A percentile compares a stretch with the other conserved stretches of the same genome.
phyloP scores from a whole-genome alignment of 192 early-diverging fungal genomes.

The Coemansia sp. region DNA sequence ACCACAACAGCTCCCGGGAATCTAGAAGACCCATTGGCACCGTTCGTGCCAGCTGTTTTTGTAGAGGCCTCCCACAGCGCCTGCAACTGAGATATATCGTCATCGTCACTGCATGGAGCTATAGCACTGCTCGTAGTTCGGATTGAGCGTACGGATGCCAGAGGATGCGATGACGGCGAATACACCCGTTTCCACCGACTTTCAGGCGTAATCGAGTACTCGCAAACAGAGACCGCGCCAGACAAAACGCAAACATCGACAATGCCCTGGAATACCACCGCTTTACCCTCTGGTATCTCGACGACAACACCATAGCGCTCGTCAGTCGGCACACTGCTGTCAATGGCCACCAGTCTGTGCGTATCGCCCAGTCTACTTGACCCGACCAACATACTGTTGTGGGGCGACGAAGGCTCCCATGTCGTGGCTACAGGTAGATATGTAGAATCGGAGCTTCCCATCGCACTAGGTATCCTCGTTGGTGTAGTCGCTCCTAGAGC shows the following conservation, averaged over 20 bases:
- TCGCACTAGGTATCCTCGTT: not conserved
- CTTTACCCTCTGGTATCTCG: slow-evolving; percentile 18
- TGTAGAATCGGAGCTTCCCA: not conserved
- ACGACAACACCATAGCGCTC: slow-evolving; percentile 31
- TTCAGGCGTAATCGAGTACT: slow-evolving; percentile 11
- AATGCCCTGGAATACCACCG: slow-evolving; percentile 44
- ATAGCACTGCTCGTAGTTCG: not conserved
- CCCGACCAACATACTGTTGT: slow-evolving; percentile 7
- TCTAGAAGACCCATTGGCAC: not conserved
- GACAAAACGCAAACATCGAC: slow-evolving; percentile 41
- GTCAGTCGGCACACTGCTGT: not conserved
- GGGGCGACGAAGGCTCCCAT: slow-evolving; percentile 9
- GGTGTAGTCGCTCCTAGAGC: slow-evolving; percentile 1
- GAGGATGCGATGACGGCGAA: slow-evolving; percentile 54
- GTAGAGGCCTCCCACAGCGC: slow-evolving; percentile 17
- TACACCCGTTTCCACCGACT: slow-evolving; percentile 38
- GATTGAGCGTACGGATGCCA: slow-evolving; percentile 16
- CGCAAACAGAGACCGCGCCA: slow-evolving; percentile 36
- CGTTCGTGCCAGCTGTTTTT: not conserved
- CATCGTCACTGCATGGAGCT: not conserved
- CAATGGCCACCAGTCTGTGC: slow-evolving; percentile 4
- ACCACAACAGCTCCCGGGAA: slow-evolving; percentile 17
- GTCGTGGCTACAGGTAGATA: slow-evolving; percentile 20
- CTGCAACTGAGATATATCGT: slow-evolving; percentile 15
- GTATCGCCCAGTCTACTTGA: not conserved